Evolutionary conservation across 768 basidiomycete species (phyloP), one percentile per base, ranked within the genome.

Genomic region (Gymnopilus junonius): DNA sequence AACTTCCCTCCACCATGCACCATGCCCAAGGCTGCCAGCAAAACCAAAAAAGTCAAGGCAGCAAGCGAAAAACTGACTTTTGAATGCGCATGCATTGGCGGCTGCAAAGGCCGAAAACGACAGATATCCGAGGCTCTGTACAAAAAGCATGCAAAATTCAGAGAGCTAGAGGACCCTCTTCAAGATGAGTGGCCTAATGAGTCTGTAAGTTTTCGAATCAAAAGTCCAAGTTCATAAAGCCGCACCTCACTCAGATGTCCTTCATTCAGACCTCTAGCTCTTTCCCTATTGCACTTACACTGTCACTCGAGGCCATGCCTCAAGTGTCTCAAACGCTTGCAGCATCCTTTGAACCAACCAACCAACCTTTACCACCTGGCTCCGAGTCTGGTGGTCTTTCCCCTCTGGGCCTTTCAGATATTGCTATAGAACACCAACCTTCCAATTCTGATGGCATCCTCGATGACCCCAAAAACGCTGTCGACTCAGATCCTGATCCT

Each of bases 91-190:
- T 63, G 62, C 62, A 63, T 51, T 58, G 51, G 56, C 29, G 50
- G 56, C 29, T 63, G 62, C 48, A 58, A 63, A 54, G 62, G 62
- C 46, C 56, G 42, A 4, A 62, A 17, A 48, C 31, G 42, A 62
- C 25, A 62, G 55, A 25, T 62, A 37, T 62, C 61, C 15, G 54
- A 62, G 35, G 61, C 39, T 3, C 4, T 40, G 17, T 40, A 40
- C n/a, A 20, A 17, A n/a, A 40, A 20, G 8, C 55, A 59, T 51
- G 48, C 48, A 15, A 39, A 51, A 21, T 59, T 59, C 46, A 50
- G 58, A 50, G 35, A 51, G 25, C 46, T 25, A 29, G 46, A 48
- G 5, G 46, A 48, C 5, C 2, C 46, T 48, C 43, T 45, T 67
- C 55, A 40, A 56, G 55, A 37, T 40, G 55, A 56, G 55, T 17